Conservation (phyloP, 441 rosid genomes). For the Kokia cookei region DNA sequence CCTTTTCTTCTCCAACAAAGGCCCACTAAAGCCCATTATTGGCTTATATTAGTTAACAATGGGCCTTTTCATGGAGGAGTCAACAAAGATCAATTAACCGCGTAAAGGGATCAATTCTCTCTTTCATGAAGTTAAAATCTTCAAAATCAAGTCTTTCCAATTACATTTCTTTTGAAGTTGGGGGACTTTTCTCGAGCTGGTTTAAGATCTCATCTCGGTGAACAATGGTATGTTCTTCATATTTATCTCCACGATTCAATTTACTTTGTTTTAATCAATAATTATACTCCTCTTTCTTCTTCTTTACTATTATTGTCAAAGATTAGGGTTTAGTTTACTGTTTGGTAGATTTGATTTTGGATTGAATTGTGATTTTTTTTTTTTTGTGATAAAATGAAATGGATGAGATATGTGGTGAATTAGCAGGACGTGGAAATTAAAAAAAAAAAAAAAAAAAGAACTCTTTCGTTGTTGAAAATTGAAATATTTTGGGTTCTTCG, state of each 20-base stretch:
- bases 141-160: background rate
- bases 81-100: background rate
- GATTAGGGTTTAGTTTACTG: background rate
- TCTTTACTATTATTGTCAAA: background rate
- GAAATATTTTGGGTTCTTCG: too few relatives aligned
- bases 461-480: too few relatives aligned
- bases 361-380: background rate
- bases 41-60: background rate
- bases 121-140: background rate
- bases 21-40: background rate
- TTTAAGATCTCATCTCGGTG: constrained; percentile 7
- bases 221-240: constrained; percentile 16
- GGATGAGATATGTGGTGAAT: background rate
- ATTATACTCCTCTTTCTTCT: background rate
- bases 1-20: too few relatives aligned
- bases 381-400: background rate
- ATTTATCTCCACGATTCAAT: background rate
- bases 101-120: background rate
- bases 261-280: background rate
- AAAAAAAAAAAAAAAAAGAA: too few relatives aligned
- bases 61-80: background rate
- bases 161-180: background rate
- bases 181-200: background rate
- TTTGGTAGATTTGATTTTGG: background rate
- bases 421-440: background rate